Conservation (phyloP, 2,329 filamentous ascomycete genomes). For the Ceratocystis huliohia region DNA sequence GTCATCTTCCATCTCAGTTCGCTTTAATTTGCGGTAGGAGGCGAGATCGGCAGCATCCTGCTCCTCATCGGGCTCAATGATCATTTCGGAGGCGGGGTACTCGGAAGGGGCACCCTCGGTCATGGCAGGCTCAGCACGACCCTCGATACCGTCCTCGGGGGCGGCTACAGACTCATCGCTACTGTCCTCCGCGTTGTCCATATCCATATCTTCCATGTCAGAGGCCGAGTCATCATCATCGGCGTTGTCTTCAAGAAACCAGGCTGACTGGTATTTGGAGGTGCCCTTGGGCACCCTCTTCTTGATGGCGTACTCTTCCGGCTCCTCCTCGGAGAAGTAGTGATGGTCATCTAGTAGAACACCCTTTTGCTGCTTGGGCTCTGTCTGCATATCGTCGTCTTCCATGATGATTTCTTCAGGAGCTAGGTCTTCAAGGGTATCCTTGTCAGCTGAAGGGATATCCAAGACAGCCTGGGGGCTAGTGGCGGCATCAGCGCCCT, state of each 20-base stretch:
- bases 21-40: conserved; percentile 65
- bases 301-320: conserved; percentile 46
- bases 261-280: conserved; percentile 85
- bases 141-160: conserved; percentile 75
- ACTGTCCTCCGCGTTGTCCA: conserved; percentile 42
- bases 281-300: conserved; percentile 80
- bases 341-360: conserved; percentile 93
- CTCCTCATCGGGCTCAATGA: conserved; percentile 74
- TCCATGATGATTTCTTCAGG: conserved; percentile 74
- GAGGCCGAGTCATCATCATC: conserved; percentile 73
- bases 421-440: conserved; percentile 70
- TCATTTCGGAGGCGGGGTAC: conserved; percentile 88
- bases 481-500: conserved; percentile 54
- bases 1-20: conserved; percentile 75
- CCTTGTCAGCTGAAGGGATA: conserved; percentile 61
- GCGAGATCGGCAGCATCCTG: conserved; percentile 63
- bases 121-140: conserved; percentile 49
- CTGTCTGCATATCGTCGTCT: conserved; percentile 37
- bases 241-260: conserved; percentile 74
- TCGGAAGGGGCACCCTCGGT: conserved; percentile 71
- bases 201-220: conserved; percentile 52
- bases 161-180: conserved; percentile 48
- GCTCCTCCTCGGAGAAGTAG: conserved; percentile 87
- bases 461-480: conserved; percentile 55
- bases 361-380: conserved; percentile 53